Conservation (phyloP, 164 flowering plant species). For the Berberis vulgaris region DNA sequence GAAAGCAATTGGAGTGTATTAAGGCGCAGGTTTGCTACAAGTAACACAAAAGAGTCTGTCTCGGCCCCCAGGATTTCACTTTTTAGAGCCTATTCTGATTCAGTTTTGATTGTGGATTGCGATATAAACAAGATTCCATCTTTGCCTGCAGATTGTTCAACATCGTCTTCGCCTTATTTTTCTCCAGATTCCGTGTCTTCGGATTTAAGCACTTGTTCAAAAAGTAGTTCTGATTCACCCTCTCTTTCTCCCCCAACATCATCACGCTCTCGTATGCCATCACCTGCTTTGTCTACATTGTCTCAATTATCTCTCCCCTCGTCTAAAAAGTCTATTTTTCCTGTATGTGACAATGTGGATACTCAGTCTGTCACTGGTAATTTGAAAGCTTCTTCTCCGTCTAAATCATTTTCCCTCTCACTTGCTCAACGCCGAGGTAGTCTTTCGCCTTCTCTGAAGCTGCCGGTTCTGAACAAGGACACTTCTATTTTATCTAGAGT, state of each 20-base stretch:
- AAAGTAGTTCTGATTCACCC: conserved; percentile 43
- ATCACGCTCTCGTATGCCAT: conserved; percentile 22
- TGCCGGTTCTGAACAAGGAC: conserved; percentile 31
- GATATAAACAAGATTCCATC: conserved; percentile 21
- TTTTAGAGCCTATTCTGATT: conserved; percentile 57
- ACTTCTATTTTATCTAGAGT: conserved; percentile 7
- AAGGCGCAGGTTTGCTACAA: conserved; percentile 57
- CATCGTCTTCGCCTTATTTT: conserved; percentile 45
- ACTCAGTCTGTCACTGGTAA: conserved; percentile 17
- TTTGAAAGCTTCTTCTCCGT: conserved; percentile 17
- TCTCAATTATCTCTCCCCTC: conserved; percentile 26
- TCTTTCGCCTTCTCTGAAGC: conserved; percentile 45
- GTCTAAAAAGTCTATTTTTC: conserved; percentile 20
- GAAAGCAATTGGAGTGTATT: conserved; percentile 74
- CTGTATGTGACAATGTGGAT: conserved; percentile 15
- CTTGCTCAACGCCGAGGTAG: conserved; percentile 74
- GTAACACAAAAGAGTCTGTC: conserved; percentile 56
- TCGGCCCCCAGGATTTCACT: conserved; percentile 35
- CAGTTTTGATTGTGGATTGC: conserved; percentile 30
- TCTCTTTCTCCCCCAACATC: conserved; percentile 33
- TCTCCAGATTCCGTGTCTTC: conserved; percentile 67
- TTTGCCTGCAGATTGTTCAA: conserved; percentile 18
- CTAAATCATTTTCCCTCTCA: conserved; percentile 35
- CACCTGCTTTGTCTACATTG: conserved; percentile 33
- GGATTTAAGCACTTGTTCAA: conserved; percentile 42